Evolutionary conservation across 2,329 filamentous ascomycete genomes (phyloP).

Genomic region (Ophiocordyceps polyrhachis-furcata): DNA sequence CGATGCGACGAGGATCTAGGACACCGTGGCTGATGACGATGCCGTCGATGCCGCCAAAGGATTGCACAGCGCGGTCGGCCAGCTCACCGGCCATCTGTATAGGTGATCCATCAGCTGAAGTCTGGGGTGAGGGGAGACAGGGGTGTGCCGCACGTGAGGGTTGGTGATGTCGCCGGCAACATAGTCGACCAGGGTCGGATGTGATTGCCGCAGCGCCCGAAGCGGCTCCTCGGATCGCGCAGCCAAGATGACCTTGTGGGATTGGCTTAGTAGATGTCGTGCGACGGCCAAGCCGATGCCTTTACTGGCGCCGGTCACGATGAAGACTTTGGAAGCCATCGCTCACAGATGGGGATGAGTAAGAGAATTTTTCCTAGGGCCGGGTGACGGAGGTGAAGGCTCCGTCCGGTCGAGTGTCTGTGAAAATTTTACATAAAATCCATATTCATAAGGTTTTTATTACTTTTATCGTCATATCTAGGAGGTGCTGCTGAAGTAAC

Average conservation of each 20-base stretch:
- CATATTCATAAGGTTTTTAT: too few species aligned
- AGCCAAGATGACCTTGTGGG: conserved; percentile 40
- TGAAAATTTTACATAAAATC: too few species aligned
- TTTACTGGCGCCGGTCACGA: conserved; percentile 48
- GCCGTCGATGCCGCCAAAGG: conserved; percentile 59
- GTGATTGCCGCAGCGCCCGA: conserved; percentile 28
- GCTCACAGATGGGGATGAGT: neutral
- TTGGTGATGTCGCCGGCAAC: conserved; percentile 36
- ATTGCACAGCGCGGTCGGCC: conserved; percentile 42
- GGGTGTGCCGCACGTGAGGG: conserved; percentile 21
- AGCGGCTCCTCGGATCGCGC: conserved; percentile 33
- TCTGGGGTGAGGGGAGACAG: neutral
- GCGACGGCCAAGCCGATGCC: conserved; percentile 41
- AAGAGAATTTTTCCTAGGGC: too few species aligned
- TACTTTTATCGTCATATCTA: too few species aligned
- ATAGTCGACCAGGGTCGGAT: conserved; percentile 34
- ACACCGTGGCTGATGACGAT: conserved; percentile 79
- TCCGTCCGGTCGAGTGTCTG: neutral
- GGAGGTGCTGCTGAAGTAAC: too few species aligned
- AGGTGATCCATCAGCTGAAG: neutral
- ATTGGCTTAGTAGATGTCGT: conserved; percentile 28
- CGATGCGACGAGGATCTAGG: conserved; percentile 57
- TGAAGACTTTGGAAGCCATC: conserved; percentile 27
- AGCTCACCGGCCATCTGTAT: conserved; percentile 37
- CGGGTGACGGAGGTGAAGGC: too few species aligned